Base-by-base conservation (phyloP, 192 early-diverging fungal species). In the Fimicolochytrium jonesii region DNA sequence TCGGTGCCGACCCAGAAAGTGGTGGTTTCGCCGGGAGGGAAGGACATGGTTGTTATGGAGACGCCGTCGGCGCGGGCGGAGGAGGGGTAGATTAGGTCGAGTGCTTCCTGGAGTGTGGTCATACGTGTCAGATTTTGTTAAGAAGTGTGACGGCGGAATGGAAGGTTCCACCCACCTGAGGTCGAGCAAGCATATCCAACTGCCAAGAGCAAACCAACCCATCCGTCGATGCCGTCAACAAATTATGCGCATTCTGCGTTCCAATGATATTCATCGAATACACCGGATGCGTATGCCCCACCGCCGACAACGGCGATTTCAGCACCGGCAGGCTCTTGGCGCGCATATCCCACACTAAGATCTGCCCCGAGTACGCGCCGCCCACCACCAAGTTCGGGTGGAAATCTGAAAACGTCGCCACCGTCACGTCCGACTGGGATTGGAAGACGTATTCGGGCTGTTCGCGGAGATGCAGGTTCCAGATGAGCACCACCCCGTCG, bases 281-380 rank as follows among this genome's bases (percentile, higher is more conserved):
- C 15, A 99, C 89, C 0, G 97, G 97, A 70, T 99, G 94, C 4
- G 97, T 95, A 69, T 99, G 97, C 5, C 95, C 95, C 36, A 80
- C 85, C 23, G 86, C 88, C 2, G 94, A 91, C 36, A 98, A 83
- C 43, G 95, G 92, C 4, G 97, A 92, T 72, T 94, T 93, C 30
- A 94, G 83, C 28, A 95, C 90, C 4, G 97, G 94, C n/a, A 54
- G 56, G 37, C 32, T 68, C 51, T 95, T 96, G 17, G 92, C 81
- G 25, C 97, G 85, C 41, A 82, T 97, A 73, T 99, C 97, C 97
- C 97, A 99, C 18, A 97, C 74, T 15, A 94, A 79, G 61, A 99
- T 91, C 76, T 99, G 97, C 25, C 97, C 97, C 30, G 94, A 95
- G 69, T 95, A 98, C 4, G 95, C 93, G 18, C 95, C 93, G 59